phyloP scores from a whole-genome alignment of 768 basidiomycete genomes.

The Termitomyces sp. region DNA sequence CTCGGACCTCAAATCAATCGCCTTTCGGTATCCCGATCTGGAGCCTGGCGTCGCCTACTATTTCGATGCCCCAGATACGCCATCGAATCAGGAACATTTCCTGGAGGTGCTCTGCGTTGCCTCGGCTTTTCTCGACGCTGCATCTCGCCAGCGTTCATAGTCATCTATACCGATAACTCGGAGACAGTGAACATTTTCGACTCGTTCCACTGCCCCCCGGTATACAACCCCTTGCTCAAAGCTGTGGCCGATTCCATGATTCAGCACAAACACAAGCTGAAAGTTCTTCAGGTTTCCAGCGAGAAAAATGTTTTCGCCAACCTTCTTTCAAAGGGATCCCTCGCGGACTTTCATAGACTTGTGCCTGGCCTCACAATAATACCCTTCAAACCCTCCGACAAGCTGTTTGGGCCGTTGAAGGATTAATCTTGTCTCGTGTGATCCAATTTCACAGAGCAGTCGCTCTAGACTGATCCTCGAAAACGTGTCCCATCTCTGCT shows the following conservation, averaged over 20 bases:
- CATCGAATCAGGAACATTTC: not conserved
- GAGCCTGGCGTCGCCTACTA: not conserved
- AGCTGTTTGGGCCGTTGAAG: not conserved
- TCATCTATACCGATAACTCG: conserved; percentile 1
- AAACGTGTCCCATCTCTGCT: not conserved
- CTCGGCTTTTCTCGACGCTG: not conserved
- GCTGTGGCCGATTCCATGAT: conserved; percentile 1
- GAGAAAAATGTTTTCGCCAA: not conserved
- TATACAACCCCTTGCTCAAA: not conserved
- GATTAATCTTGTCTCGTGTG: not conserved
- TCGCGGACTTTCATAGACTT: not conserved
- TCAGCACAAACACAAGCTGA: not conserved
- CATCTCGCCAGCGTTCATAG: not conserved
- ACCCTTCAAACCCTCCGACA: not conserved
- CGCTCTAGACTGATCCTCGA: not conserved
- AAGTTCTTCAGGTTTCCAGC: not conserved
- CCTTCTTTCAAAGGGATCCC: not conserved
- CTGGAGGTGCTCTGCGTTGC: not conserved
- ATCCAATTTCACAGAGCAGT: not conserved
- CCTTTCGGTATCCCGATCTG: not conserved
- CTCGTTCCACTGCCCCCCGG: not conserved
- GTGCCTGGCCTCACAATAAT: not conserved
- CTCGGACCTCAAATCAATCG: not conserved
- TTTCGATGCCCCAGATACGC: not conserved
- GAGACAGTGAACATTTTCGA: not conserved